Evolutionary conservation across 164 flowering plant genomes (phyloP).

Genomic region (Malania oleifera): DNA sequence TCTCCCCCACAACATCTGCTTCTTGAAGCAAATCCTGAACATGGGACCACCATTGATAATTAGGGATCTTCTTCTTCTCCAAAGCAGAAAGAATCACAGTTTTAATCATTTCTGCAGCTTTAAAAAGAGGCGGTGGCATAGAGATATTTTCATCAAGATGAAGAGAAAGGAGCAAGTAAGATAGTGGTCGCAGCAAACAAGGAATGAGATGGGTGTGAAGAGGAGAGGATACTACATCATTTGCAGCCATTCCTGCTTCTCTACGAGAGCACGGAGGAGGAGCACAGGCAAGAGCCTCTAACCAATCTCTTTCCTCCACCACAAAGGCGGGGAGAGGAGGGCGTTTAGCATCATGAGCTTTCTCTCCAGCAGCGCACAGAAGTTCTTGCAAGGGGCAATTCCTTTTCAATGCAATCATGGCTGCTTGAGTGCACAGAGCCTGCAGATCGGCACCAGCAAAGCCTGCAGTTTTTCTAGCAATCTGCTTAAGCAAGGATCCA

Average conservation of each 20-base stretch:
- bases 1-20: constrained; percentile 41
- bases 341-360: constrained; percentile 22
- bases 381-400: constrained; percentile 70
- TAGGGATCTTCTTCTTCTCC: constrained; percentile 40
- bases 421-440: constrained; percentile 97
- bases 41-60: constrained; percentile 55
- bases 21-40: constrained; percentile 49
- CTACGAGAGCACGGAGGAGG: constrained; percentile 96
- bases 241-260: constrained; percentile 86
- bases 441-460: constrained; percentile 99
- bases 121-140: constrained; percentile 62
- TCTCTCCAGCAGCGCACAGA: constrained; percentile 51
- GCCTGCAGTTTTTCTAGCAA: constrained; percentile 74
- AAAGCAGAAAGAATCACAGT: constrained; percentile 43
- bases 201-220: constrained; percentile 70
- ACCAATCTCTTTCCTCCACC: constrained; percentile 96
- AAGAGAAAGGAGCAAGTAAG: constrained; percentile 61
- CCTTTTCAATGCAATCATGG: constrained; percentile 81
- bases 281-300: constrained; percentile 77
- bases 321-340: constrained; percentile 62
- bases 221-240: constrained; percentile 64
- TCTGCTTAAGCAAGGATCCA: constrained; percentile 70
- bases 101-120: constrained; percentile 51
- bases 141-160: constrained; percentile 65
- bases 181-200: constrained; percentile 66